Base-by-base conservation (phyloP, 768 basidiomycete species). In the Agaricus bisporus region DNA sequence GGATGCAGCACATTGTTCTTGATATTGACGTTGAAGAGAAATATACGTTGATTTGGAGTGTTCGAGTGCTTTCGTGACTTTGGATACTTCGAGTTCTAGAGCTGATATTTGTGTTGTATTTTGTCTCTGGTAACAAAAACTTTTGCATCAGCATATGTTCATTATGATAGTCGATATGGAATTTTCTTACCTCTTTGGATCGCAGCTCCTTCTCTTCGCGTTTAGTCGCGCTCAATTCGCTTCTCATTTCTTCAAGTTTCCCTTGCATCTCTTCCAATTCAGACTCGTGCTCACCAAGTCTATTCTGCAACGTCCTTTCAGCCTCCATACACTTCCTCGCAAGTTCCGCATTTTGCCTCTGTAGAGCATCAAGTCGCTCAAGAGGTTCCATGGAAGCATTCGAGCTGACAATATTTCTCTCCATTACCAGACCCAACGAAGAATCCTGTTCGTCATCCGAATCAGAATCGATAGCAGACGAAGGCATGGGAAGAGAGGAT, bases 201-300 rank as follows among this genome's bases (percentile, higher is more conserved):
- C 90, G 76, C 59, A 95, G 68, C 62, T 98, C 95, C 70, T 98
- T 97, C 68, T 98, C 94, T 61, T 98, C 93, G 38, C 90, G 79
- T 66, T 91, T 89, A 4, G 88, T 85, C 5, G 86, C 78, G 12
- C 75, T 83, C 7, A 97, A 73, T 66, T 97, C 95, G 11, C 73
- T 79, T 58, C 78, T 73, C 56, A 86, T 67, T 64, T 97, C 91
- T 54, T 97, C 94, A 54, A 95, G 64, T 28, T 80, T 75, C 3
- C 68, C 70, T 61, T 95, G 85, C 68, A 90, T 79, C 55, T 92
- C 88, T 59, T 90, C 88, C 26, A 95, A 68, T 61, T 93, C 86
- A n/a, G 73, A 65, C 66, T 95, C 93, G 59, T 92, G 90, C 48
- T 92, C 88, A 10, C 68, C 67, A 12, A 93, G 73, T 58, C 83